Evolutionary conservation across 306 rosid species (phyloP).

Genomic region (Medicago ruthenica): DNA sequence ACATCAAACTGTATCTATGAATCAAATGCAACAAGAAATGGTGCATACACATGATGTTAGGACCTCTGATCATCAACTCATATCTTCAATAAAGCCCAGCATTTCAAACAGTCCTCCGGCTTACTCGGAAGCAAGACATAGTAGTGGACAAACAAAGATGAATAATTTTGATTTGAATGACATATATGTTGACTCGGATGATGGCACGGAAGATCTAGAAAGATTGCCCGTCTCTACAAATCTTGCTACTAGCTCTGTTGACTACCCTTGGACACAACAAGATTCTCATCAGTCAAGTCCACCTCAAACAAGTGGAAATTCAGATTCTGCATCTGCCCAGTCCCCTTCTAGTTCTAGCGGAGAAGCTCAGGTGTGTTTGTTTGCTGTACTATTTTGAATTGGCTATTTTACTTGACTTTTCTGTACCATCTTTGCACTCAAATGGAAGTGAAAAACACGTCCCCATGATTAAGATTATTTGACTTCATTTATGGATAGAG

Average conservation of each 20-base stretch:
- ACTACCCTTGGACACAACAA: slow-evolving; percentile 69
- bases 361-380: slow-evolving; percentile 78
- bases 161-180: slow-evolving; percentile 82
- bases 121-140: slow-evolving; percentile 68
- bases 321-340: slow-evolving; percentile 92
- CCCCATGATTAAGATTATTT: slow-evolving; percentile 6
- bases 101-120: slow-evolving; percentile 66
- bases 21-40: slow-evolving; percentile 54
- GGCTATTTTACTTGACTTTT: slow-evolving; percentile 15
- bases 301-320: slow-evolving; percentile 91
- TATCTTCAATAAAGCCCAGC: slow-evolving; percentile 57
- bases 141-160: slow-evolving; percentile 62
- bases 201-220: slow-evolving; percentile 69
- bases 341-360: slow-evolving; percentile 95
- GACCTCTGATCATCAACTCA: slow-evolving; percentile 52
- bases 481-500: slow-evolving; percentile 31
- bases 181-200: slow-evolving; percentile 82
- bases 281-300: slow-evolving; percentile 93
- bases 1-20: slow-evolving; percentile 42
- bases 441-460: slow-evolving; percentile 1
- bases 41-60: slow-evolving; percentile 53
- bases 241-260: slow-evolving; percentile 68
- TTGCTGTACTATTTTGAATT: slow-evolving; percentile 33
- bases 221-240: slow-evolving; percentile 64
- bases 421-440: not conserved